Percentiles rank a stretch among this genome's conserved stretches.
phyloP scores from a whole-genome alignment of 441 rosid genomes.

The Iberis amara region DNA sequence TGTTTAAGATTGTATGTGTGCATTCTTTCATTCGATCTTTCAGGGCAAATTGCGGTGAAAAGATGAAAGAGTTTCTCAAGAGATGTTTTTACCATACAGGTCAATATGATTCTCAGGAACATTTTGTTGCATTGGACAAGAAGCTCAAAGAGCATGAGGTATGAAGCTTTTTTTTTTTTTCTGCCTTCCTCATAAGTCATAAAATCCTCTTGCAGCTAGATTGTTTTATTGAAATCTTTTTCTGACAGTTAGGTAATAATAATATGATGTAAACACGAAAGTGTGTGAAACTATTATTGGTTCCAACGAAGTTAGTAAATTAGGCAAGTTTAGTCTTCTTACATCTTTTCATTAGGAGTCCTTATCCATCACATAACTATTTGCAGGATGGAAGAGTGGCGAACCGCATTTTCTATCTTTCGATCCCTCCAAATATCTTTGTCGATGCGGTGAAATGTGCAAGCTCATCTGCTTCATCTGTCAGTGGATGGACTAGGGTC shows the following conservation, averaged over 20 bases:
- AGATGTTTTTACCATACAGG: conserved; percentile 94
- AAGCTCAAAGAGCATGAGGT: conserved; percentile 84
- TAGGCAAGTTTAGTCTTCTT: not conserved
- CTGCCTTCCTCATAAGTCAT: conserved; percentile 24
- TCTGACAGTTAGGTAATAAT: conserved; percentile 47
- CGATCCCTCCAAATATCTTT: conserved; percentile 89
- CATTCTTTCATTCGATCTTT: conserved; percentile 28
- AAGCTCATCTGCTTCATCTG: conserved; percentile 76
- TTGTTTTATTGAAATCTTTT: conserved; percentile 1
- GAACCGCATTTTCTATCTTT: conserved; percentile 83
- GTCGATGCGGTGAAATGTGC: conserved; percentile 82
- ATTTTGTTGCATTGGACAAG: conserved; percentile 67
- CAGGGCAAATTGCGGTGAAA: conserved; percentile 78
- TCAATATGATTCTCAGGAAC: conserved; percentile 75
- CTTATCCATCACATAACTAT: conserved; percentile 28
- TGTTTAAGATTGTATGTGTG: too few species aligned
- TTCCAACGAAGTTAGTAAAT: not conserved
- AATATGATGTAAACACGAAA: conserved; percentile 6
- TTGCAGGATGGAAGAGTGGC: conserved; percentile 69
- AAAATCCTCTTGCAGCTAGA: not conserved
- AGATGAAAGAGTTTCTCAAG: conserved; percentile 84
- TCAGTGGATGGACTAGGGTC: conserved; percentile 89
- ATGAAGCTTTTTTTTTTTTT: conserved; percentile 17
- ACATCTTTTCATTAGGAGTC: not conserved
- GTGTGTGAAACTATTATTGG: not conserved